phyloP scores from a whole-genome alignment of 2,329 filamentous ascomycete species.

The Calonectria montana region DNA sequence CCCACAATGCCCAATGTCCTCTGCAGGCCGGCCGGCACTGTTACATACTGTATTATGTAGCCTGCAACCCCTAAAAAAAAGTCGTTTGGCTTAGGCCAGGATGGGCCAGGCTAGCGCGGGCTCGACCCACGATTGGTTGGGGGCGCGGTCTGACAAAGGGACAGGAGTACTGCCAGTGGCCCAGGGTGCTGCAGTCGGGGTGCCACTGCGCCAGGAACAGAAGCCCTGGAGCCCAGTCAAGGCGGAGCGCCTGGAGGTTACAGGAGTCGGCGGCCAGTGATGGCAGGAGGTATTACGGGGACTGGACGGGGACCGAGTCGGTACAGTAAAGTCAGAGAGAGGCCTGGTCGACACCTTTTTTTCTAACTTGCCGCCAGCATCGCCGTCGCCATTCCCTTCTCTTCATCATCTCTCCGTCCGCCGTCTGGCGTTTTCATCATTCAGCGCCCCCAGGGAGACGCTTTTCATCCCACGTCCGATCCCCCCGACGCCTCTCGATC shows the following conservation, averaged over 20 bases:
- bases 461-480: constrained; percentile 28
- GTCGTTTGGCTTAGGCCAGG: constrained; percentile 25
- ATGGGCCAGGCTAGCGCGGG: constrained; percentile 20
- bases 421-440: constrained; percentile 17
- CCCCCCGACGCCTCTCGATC: constrained; percentile 17
- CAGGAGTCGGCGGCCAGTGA: constrained; percentile 24
- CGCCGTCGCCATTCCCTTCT: constrained; percentile 14
- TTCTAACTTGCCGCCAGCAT: constrained; percentile 23
- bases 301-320: constrained; percentile 1
- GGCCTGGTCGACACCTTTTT: constrained; percentile 16
- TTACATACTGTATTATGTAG: constrained; percentile 9
- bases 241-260: constrained; percentile 23
- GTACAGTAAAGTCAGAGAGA: constrained; percentile 12
- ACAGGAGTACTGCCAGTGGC: constrained; percentile 13
- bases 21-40: constrained; percentile 26
- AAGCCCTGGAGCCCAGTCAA: constrained; percentile 19
- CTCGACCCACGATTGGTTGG: constrained; percentile 32
- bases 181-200: constrained; percentile 15
- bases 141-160: constrained; percentile 19
- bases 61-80: constrained; percentile 43
- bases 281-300: constrained; percentile 12
- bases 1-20: constrained; percentile 27
- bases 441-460: constrained; percentile 15
- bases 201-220: constrained; percentile 30
- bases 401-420: constrained; percentile 9